Evolutionary conservation across 2,329 filamentous ascomycete genomes (phyloP).

Genomic region (Dryadomyces sulphureus): DNA sequence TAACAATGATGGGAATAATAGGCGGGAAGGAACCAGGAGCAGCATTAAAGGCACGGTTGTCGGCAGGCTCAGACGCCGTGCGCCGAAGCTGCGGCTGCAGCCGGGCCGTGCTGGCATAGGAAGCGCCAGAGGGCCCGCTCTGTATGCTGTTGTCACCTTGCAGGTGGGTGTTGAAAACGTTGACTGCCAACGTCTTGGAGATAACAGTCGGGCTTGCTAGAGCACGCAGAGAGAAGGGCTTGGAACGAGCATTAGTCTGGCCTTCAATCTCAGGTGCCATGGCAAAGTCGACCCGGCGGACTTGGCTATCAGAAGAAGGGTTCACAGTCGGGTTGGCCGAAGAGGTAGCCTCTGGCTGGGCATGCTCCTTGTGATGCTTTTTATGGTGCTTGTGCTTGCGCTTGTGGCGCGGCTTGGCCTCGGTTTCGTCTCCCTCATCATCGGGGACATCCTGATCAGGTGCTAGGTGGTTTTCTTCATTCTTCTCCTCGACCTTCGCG

Average conservation of each 20-base stretch:
- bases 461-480: background rate
- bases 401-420: constrained; percentile 9
- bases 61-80: constrained; percentile 36
- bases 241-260: constrained; percentile 18
- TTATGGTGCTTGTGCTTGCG: constrained; percentile 25
- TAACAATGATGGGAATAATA: constrained; percentile 18
- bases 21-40: constrained; percentile 15
- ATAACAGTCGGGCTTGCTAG: constrained; percentile 28
- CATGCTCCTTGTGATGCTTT: constrained; percentile 3
- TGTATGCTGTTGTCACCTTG: constrained; percentile 1
- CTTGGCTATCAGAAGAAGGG: constrained; percentile 7
- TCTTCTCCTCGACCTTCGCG: no score
- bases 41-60: constrained; percentile 11
- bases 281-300: constrained; percentile 29
- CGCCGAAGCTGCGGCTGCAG: constrained; percentile 23
- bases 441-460: constrained; percentile 6
- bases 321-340: background rate
- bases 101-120: background rate
- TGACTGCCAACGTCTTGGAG: constrained; percentile 42
- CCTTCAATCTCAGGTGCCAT: constrained; percentile 18
- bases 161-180: constrained; percentile 30
- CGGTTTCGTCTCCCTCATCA: constrained; percentile 10
- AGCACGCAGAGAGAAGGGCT: constrained; percentile 22
- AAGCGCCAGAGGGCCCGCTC: no score
- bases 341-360: background rate